These are phyloP conservation scores for Colletotrichum gloeosporioides DNA, from an alignment of 2,329 filamentous ascomycete species.

Conservation along the genomic window DNA sequence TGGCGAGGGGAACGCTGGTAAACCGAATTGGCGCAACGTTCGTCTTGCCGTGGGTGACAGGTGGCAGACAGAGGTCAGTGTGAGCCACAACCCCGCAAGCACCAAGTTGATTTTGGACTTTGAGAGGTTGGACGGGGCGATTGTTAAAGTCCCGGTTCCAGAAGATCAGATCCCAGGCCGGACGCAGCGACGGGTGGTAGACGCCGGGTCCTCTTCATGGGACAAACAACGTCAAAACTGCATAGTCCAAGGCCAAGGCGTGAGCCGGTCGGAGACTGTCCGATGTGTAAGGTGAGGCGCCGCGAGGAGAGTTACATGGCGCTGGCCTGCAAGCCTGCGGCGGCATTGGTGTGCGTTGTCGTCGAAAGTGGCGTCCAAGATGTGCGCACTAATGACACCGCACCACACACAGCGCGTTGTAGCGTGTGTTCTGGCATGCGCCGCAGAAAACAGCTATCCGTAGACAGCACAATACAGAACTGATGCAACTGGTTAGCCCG, in stretches of 20 bases:
- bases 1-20: constrained; percentile 15
- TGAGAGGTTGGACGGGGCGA: background rate
- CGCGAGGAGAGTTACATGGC: background rate
- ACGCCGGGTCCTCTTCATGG: background rate
- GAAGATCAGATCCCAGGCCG: background rate
- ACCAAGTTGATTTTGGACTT: background rate
- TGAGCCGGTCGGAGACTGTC: constrained; percentile 11
- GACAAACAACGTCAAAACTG: background rate
- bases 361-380: background rate
- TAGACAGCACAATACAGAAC: background rate
- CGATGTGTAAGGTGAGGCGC: background rate
- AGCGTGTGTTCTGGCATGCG: background rate
- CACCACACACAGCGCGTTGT: background rate
- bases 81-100: constrained; percentile 5
- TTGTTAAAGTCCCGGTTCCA: background rate
- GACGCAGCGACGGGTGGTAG: background rate
- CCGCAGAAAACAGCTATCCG: background rate
- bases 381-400: background rate
- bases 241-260: background rate
- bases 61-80: constrained; percentile 10
- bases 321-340: background rate
- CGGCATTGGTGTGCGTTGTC: background rate
- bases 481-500: background rate
- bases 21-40: background rate
- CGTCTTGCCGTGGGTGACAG: constrained; percentile 12